These are phyloP conservation scores for Jacaranda mimosifolia DNA, from an alignment of 257 asterid species.

Conservation along the genomic window DNA sequence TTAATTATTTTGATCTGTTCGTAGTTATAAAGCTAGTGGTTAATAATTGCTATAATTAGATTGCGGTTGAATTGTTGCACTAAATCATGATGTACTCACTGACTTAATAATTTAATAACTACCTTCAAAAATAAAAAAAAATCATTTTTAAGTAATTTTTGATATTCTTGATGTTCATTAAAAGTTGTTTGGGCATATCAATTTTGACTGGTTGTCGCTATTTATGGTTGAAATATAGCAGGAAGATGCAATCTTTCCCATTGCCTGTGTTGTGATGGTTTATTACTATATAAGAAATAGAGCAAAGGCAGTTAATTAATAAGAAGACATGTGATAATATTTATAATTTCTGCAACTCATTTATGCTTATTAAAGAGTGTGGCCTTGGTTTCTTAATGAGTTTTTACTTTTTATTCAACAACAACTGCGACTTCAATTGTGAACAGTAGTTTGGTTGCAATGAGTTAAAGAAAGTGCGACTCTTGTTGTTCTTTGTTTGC, in stretches of 20 bases:
- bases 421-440: background rate
- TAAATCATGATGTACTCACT: no score
- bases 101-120: no score
- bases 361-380: constrained; percentile 27
- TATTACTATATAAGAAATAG: background rate
- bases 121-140: no score
- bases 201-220: background rate
- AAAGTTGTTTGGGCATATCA: no score
- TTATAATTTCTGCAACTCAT: background rate
- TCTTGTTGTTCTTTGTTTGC: background rate
- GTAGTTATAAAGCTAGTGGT: no score
- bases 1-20: no score
- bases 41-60: no score
- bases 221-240: background rate
- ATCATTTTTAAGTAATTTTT: no score
- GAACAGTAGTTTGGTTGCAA: background rate
- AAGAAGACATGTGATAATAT: background rate
- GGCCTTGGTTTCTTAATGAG: constrained; percentile 11
- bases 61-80: no score
- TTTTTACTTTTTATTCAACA: background rate
- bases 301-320: constrained; percentile 19
- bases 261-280: background rate
- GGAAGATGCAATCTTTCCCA: background rate
- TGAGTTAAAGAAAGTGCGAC: background rate
- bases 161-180: no score